Base-by-base conservation (phyloP, 202 grass and related monocot genomes). In the Hordeum pubiflorum region DNA sequence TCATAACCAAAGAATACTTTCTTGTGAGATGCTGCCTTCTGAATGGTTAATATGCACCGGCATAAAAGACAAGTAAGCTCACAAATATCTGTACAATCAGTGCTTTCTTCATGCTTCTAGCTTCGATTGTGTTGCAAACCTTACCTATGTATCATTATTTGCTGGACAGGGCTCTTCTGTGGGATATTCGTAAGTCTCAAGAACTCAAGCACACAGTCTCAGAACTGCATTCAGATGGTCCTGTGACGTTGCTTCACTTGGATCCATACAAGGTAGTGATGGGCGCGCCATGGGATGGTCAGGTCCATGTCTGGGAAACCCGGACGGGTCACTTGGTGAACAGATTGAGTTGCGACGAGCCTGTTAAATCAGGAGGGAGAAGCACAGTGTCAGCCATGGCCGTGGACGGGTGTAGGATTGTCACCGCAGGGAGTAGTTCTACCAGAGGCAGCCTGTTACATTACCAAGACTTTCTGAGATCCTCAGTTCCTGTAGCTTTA, bases 31-130 rank as follows among this genome's bases (percentile, higher is more conserved):
- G 84, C 66, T 97, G 39, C 91, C 91, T 46, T 85, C 86, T 22
- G 86, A 97, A 71, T 88, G 89, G 91, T 85, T 97, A 81, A 82
- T 92, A 70, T 97, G 91, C 76, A 89, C 90, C 0, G 91, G 94
- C 79, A 75, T 63, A 21, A 52, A 87, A 81, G 86, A 92, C 94
- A 97, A 88, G 94, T 97, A 90, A 86, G 79, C 31, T 72, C 9
- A 11, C 29, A 54, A 39, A 39, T 80, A 39, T 87, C 10, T 27
- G 27, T 74, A 52, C 41, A 24, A 50, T 26, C 29, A 72, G 64
- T 64, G 15, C 9, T 58, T 84, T 61, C 63, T 20, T 29, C 58
- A n/a, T 77, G 9, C 54, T 69, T 67, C 27, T 41, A 76, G 39
- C 27, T 61, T 88, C 6, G 1, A 38, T 32, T 81, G 34, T 40